Evolutionary conservation across 176 grass and related monocot species (phyloP).

Genomic region (Dendrocalamus sinicus): DNA sequence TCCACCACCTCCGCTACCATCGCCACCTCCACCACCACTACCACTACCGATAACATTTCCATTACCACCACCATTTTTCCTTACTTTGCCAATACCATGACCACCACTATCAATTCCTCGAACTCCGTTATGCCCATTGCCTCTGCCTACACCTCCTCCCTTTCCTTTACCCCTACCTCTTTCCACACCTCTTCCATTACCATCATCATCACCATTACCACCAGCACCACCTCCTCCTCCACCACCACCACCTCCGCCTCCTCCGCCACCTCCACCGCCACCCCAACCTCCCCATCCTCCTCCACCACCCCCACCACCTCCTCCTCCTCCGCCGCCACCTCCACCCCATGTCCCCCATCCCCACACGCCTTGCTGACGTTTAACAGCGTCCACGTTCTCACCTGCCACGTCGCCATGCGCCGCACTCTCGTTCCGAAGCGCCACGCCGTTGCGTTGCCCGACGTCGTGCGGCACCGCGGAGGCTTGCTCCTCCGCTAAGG

Average conservation of each 20-base stretch:
- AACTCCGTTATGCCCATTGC: neutral
- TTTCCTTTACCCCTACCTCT: neutral
- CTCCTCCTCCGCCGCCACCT: neutral
- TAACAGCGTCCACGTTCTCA: neutral
- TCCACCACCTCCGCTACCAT: neutral
- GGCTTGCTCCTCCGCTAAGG: neutral
- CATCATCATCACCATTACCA: neutral
- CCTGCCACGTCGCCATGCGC: neutral
- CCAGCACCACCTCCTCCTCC: no score
- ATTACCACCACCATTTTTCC: neutral
- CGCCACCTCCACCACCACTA: neutral
- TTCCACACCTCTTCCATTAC: fast-evolving
- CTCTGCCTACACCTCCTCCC: neutral
- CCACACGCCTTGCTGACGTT: neutral
- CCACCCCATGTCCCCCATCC: conserved; percentile 28
- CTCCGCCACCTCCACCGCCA: no score
- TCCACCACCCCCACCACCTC: neutral
- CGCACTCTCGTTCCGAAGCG: neutral
- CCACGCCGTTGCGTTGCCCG: neutral
- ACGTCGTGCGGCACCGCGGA: neutral
- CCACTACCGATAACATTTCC: neutral
- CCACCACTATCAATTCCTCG: neutral
- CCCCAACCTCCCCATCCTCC: conserved; percentile 12
- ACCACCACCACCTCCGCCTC: no score
- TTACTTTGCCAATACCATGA: neutral